Conservation (phyloP, 2,329 filamentous ascomycete species). For the Pyricularia pennisetigena region DNA sequence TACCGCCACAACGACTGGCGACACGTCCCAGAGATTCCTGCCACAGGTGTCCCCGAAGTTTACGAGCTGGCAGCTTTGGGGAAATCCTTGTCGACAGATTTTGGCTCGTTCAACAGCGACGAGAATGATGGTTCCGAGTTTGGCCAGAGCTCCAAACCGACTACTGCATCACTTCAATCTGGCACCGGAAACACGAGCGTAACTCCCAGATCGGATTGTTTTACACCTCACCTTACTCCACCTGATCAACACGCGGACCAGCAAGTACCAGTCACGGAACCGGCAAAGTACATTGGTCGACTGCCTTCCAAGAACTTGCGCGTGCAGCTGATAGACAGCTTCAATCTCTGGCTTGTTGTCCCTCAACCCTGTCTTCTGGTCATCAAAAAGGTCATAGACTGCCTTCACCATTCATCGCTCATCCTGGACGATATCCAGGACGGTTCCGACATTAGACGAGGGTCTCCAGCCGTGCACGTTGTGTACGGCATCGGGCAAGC, state of each 20-base stretch:
- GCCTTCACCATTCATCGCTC: conserved; percentile 21
- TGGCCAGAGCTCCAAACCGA: no score
- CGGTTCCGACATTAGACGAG: conserved; percentile 19
- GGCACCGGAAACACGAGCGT: no score
- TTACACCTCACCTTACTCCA: no score
- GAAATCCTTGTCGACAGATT: neutral
- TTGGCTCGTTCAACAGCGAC: neutral
- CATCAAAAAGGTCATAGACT: conserved; percentile 16
- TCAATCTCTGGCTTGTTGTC: conserved; percentile 20
- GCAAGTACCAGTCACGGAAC: conserved; percentile 1
- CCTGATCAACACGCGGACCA: no score
- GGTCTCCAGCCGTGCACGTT: conserved; percentile 22
- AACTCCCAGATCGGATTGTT: no score
- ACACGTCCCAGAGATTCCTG: neutral
- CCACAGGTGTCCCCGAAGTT: neutral
- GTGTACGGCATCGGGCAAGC: conserved; percentile 25
- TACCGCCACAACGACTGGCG: neutral
- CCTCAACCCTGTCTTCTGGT: conserved; percentile 8
- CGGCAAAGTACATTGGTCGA: conserved; percentile 13
- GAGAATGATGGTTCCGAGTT: neutral
- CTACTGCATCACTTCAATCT: no score
- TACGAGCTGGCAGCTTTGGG: neutral
- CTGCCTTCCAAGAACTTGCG: conserved; percentile 17
- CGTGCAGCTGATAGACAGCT: conserved; percentile 12
- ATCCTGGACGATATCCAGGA: conserved; percentile 31